Base-by-base conservation (phyloP, 345 rosid species). In the Aethionema arabicum region DNA sequence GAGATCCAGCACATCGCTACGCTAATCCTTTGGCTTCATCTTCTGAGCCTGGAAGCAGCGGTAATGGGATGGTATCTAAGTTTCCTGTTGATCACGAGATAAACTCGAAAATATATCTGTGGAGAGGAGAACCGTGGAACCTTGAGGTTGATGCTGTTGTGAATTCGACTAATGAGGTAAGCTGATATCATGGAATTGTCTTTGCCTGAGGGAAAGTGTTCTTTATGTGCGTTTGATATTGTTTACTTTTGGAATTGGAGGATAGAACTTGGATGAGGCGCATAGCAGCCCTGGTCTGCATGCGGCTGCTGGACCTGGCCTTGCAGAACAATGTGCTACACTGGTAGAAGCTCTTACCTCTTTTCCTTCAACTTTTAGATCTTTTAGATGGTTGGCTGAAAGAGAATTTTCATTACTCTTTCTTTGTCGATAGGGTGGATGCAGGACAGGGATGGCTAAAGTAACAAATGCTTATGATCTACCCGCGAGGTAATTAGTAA, bases 41-140 rank as follows among this genome's bases (percentile, higher is more conserved):
- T 63, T 53, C 80, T 29, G 82, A 75, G 63, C 82, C 76, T 12
- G 88, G 78, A 31, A 74, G 76, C 52, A 74, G 80, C 40, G 72
- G 78, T 37, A 71, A 66, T 79, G 88, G 90, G 64, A 71, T 80
- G 78, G 69, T 69, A 2, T 87, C 97, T 4, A 87, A 86, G 75
- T 93, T 93, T 72, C 95, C 96, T 6, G 84, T 90, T 49, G 88
- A 93, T 76, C 88, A 79, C 55, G 92, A 90, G 52, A 83, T 87
- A 52, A 93, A 87, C 78, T 82, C 85, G 0, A 87, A 76, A 76
- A 87, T 93, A 46, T 87, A 87, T 63, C 66, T 93, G 11, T 93
- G 99, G 99, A 83, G 95, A 76, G 99, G 97, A 47, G 78, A 78
- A 68, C 99, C 99, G 0, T 93, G 99, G 99, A 93, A 83, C 83